Conservation (phyloP, 2,329 filamentous ascomycete species). For the Exophiala spinifera region DNA sequence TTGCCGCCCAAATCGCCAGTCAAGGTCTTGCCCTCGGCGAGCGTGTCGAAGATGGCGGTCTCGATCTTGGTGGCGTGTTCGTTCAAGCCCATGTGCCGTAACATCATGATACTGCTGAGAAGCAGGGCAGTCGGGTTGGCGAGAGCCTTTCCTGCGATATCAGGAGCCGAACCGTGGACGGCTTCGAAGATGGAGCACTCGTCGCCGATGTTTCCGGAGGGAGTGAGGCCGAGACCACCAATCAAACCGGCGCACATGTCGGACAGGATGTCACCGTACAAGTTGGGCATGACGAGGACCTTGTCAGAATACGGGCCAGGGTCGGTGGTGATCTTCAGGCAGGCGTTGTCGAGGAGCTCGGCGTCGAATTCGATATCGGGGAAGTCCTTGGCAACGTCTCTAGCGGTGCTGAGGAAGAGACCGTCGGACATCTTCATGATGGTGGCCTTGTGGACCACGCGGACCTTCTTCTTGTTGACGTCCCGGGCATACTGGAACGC, state of each 20-base stretch:
- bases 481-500: conserved; percentile 97
- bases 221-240: conserved; percentile 93
- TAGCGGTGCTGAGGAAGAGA: conserved; percentile 87
- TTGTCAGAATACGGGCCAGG: conserved; percentile 80
- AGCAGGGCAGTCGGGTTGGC: conserved; percentile 97
- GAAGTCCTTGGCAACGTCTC: conserved; percentile 89
- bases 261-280: conserved; percentile 99
- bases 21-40: conserved; percentile 92
- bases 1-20: conserved; percentile 96
- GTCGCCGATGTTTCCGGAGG: conserved; percentile 98
- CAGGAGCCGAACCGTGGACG: conserved; percentile 94
- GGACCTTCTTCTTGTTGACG: conserved; percentile 91
- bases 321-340: conserved; percentile 97
- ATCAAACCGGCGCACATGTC: conserved; percentile 99
- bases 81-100: conserved; percentile 93
- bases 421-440: conserved; percentile 99
- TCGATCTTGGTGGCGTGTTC: conserved; percentile 85
- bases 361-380: conserved; percentile 94
- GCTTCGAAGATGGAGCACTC: conserved; percentile 99
- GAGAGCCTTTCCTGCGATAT: conserved; percentile 92
- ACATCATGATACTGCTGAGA: conserved; percentile 98
- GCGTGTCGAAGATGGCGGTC: conserved; percentile 89
- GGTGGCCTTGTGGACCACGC: conserved; percentile 90
- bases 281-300: conserved; percentile 93
- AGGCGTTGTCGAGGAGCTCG: conserved; percentile 98